Base-by-base conservation (phyloP, 306 rosid species). In the Dalbergia cultrata region DNA sequence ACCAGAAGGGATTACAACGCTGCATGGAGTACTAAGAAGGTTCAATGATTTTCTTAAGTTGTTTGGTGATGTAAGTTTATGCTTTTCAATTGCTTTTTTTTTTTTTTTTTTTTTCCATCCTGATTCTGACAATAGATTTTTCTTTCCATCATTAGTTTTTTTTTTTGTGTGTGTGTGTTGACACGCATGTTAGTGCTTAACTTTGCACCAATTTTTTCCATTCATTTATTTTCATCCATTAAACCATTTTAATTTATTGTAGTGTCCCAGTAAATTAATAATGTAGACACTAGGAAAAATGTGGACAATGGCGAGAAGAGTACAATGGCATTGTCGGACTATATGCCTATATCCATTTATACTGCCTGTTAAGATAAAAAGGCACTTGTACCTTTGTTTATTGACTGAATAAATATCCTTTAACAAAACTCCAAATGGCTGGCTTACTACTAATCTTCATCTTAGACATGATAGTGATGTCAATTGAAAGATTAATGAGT, bases 31-130 rank as follows among this genome's bases (percentile, higher is more conserved):
- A 60, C 86, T 89, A 66, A 89, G 99, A 89, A 87, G 99, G 87
- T 96, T 96, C 89, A 96, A 93, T 81, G 98, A 96, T 90, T 96
- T 96, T 85, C 66, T 93, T 71, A 93, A 92, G 91, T 85, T 96
- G 68, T 90, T 85, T 77, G 79, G 85, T 33, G 97, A 93, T 82
- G 99, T 96, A 90, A 88, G 98, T 86, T 64, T 82, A 76, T 81
- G 61, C 62, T 53, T 65, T 67, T 75, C 17, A 57, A 13, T 35
- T 62, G 39, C 33, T 19, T 74, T 50, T 78, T 72, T 37, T 31
- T 75, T 37, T 52, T 35, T 57, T 62, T 68, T 18, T 47, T 18
- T 70, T 39, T 66, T 70, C 64, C 71, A 37, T 33, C 62, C 49
- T 52, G 56, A 73, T 76, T 58, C 41, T 18, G 50, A 50, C 50